Evolutionary conservation across 2,329 filamentous ascomycete species (phyloP), one percentile per base, ranked within the genome.

Genomic region (Monilinia aucupariae): DNA sequence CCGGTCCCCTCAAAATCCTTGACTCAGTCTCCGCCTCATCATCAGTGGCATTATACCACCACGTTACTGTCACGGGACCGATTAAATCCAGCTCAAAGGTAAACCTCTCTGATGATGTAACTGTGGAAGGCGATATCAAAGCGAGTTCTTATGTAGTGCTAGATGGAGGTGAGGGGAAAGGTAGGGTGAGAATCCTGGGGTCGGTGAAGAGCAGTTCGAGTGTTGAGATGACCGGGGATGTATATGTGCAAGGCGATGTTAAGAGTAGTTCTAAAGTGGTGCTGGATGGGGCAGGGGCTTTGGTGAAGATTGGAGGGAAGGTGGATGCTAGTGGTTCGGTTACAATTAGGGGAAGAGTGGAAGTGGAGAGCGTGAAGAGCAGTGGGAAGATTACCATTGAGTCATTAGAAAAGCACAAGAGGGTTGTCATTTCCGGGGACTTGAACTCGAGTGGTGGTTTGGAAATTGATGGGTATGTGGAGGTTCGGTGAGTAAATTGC

Each of bases 1-100:
- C 41, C 8, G 68, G 68, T 0, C 68, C 68, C 0, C 59, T 70
- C 25, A 59, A 66, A 32, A 65, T 70, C 32, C 64, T 67, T 9
- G 68, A 68, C 20, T 39, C 63, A 0, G 68, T 68, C 13, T 65
- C 63, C 7, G 52, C 45, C 13, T 63, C 64, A 6, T 64, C 62
- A 13, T 61, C 59, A 13, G 22, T 68, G 0, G 62, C 61, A 6
- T 52, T 68, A 2, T 54, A 41, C 6, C 53, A 61, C 17, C 39
- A 54, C 17, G 34, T 68, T 2, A 47, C 27, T 2, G 51, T 68
- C 9, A 50, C 58, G 20, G 67, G 65, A 0, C 65, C 67, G 20
- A 9, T 67, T 0, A 45, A 55, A 30, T 60, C 61, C 12, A 67
- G 63, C 1, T 64, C 65, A 0, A 59, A 34, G 8, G 45, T 71